These are phyloP conservation scores for Candida peoriensis DNA, from an alignment of 805 yeast genomes.

Conservation along the genomic window DNA sequence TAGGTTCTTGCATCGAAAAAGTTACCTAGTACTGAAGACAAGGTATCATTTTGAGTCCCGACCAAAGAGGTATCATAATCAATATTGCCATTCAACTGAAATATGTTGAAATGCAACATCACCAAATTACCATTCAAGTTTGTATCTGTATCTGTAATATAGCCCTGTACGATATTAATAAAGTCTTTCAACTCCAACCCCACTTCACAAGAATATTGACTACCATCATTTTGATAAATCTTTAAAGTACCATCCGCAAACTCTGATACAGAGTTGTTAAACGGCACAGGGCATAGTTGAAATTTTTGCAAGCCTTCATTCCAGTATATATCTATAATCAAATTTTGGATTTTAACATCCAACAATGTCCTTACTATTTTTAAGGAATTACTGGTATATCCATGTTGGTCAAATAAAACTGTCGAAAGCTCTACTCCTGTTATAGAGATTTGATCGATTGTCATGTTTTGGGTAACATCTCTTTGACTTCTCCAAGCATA, in stretches of 20 bases:
- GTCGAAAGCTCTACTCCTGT: conserved; percentile 35
- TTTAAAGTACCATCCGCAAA: conserved; percentile 3
- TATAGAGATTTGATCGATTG: conserved; percentile 34
- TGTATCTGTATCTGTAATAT: conserved; percentile 38
- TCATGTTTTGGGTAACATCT: conserved; percentile 36
- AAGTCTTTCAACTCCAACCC: conserved; percentile 24
- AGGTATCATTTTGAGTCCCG: conserved; percentile 18
- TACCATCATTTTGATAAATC: conserved; percentile 11
- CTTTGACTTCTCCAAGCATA: conserved; percentile 41
- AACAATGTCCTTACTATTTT: conserved; percentile 28
- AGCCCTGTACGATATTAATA: conserved; percentile 26
- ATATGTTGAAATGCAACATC: conserved; percentile 34
- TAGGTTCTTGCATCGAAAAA: conserved; percentile 23
- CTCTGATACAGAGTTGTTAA: conserved; percentile 17
- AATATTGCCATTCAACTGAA: conserved; percentile 9
- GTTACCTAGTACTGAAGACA: conserved; percentile 16
- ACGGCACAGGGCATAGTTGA: conserved; percentile 54
- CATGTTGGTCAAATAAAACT: conserved; percentile 27
- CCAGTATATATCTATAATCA: conserved; percentile 54
- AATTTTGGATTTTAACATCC: conserved; percentile 38
- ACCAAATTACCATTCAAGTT: conserved; percentile 41
- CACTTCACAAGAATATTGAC: conserved; percentile 19
- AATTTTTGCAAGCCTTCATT: conserved; percentile 41
- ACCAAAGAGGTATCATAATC: conserved; percentile 1
- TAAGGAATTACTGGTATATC: conserved; percentile 30